Base-by-base conservation (phyloP, 2,329 filamentous ascomycete genomes). In the Pseudocercospora crystallina region DNA sequence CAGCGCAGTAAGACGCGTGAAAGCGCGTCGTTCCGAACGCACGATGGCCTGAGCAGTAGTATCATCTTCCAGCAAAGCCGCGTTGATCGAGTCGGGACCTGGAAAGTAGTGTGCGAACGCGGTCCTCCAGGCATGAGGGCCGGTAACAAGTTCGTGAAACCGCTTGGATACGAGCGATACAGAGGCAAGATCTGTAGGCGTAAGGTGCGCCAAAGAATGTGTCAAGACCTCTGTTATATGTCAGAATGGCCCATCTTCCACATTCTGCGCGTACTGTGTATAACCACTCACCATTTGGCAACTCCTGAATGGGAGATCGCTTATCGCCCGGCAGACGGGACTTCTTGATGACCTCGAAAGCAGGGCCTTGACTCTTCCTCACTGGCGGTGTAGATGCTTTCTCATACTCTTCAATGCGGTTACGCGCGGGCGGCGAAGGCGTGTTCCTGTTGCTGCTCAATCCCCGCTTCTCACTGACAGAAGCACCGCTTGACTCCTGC, bases 101-200 rank as follows among this genome's bases (percentile, higher is more conserved):
- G 89, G 89, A 62, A 97, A 99, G 72, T 85, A 92, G 56, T 91
- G 89, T 61, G 89, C 81, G 66, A 97, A 97, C 5, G 91, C 92
- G 67, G 90, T 88, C 57, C 90, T 84, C 92, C 92, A 97, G 7
- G 90, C 90, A 72, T 96, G 90, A 12, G 91, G 89, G 1, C 89
- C 92, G 4, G 90, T 96, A 49, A 97, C 87, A 35, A 97, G 77
- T 45, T 80, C 79, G 69, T 95, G 89, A 67, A 97, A 95, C 47
- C 89, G 87, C 64, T 85, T 89, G 31, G 89, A 96, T 29, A 97
- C 90, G 43, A 95, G 80, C 13, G 90, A 86, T 9, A 96, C 86
- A 8, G 86, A 82, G 13, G 86, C 84, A 61, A 97, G 82, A 17
- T 92, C 90, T 56, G 89, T 83, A 8, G 91, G 90, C 44, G 91